Conservation (phyloP, 768 basidiomycete species). For the Mrakia frigida region DNA sequence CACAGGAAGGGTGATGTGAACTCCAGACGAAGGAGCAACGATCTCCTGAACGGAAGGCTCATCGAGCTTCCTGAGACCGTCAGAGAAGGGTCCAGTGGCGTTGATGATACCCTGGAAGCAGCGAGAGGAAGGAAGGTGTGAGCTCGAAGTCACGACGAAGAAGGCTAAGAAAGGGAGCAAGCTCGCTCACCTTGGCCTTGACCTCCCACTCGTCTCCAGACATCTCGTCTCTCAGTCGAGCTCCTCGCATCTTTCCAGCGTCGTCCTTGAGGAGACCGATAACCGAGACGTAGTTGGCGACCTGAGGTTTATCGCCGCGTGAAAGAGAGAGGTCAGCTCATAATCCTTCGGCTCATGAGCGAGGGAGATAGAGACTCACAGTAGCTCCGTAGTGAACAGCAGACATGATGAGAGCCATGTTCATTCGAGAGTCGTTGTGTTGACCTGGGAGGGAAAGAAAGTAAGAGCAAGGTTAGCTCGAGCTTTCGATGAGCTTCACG, state of each 20-base stretch:
- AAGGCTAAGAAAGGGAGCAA: neutral
- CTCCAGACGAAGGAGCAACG: slow-evolving; percentile 84
- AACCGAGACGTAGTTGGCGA: slow-evolving; percentile 86
- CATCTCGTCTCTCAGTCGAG: slow-evolving; percentile 69
- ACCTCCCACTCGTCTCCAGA: slow-evolving; percentile 78
- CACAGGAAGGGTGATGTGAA: slow-evolving; percentile 86
- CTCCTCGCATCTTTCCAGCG: slow-evolving; percentile 57
- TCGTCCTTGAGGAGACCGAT: slow-evolving; percentile 62
- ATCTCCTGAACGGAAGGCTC: slow-evolving; percentile 59
- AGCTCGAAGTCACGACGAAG: slow-evolving; percentile 8
- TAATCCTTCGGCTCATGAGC: neutral
- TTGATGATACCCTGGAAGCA: slow-evolving; percentile 74
- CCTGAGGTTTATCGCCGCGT: neutral
- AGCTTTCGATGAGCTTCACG: neutral
- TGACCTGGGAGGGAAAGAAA: slow-evolving; percentile 57
- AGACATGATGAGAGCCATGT: slow-evolving; percentile 87
- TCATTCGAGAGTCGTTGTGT: slow-evolving; percentile 98
- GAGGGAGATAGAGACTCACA: neutral
- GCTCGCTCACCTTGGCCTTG: slow-evolving; percentile 60
- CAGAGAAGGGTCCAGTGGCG: slow-evolving; percentile 91
- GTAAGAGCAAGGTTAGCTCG: neutral
- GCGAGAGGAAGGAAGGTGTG: neutral
- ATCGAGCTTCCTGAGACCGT: slow-evolving; percentile 76
- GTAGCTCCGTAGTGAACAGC: slow-evolving; percentile 76
- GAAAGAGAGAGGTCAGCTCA: neutral